Evolutionary conservation across 345 rosid genomes (phyloP).

Genomic region (Euphorbia tirucalli): DNA sequence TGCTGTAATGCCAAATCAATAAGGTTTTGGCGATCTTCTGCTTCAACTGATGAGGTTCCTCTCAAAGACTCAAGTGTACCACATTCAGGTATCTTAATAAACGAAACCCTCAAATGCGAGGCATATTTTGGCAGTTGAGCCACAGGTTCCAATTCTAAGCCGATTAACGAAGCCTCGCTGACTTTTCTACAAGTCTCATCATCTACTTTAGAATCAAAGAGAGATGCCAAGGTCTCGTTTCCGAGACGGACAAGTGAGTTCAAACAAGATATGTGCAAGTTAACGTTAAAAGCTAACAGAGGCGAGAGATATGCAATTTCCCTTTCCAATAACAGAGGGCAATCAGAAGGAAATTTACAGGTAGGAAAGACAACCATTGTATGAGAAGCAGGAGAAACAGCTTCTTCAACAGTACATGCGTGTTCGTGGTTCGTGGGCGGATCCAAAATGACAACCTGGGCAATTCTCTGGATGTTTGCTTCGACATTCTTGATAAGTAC

Average conservation of each 20-base stretch:
- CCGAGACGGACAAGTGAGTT: constrained; percentile 62
- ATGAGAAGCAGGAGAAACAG: constrained; percentile 24
- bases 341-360: constrained; percentile 33
- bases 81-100: constrained; percentile 89
- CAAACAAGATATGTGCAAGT: constrained; percentile 68
- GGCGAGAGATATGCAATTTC: constrained; percentile 85
- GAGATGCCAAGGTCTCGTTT: constrained; percentile 46
- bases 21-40: constrained; percentile 77
- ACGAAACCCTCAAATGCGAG: constrained; percentile 82
- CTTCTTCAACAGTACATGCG: constrained; percentile 13
- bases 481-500: constrained; percentile 61
- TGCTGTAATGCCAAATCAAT: constrained; percentile 77
- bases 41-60: constrained; percentile 60
- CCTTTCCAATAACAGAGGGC: constrained; percentile 24
- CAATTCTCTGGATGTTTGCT: constrained; percentile 47
- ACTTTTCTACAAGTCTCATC: constrained; percentile 31
- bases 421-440: constrained; percentile 47
- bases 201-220: constrained; percentile 52
- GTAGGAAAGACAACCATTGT: constrained; percentile 66
- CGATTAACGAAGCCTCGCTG: constrained; percentile 35
- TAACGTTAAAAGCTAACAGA: constrained; percentile 75
- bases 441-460: constrained; percentile 74
- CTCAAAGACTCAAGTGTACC: constrained; percentile 64
- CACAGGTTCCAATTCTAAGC: constrained; percentile 56
- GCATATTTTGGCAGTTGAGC: constrained; percentile 59